Base-by-base conservation (phyloP, 495 filamentous ascomycete genomes). In the Podospora tetraspora region DNA sequence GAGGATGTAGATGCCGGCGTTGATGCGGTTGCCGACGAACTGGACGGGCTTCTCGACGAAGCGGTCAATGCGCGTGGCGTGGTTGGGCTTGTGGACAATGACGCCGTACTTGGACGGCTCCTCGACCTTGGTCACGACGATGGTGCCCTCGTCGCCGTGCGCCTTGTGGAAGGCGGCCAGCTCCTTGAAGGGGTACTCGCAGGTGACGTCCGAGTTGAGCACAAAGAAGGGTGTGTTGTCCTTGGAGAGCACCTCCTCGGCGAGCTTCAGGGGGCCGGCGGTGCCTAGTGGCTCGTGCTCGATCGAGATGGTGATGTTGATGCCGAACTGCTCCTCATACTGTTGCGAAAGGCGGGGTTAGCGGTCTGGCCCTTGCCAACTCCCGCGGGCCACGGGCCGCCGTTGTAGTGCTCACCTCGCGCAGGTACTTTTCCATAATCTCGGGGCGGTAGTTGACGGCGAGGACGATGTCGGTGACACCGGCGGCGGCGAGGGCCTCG, bases 31-130 rank as follows among this genome's bases (percentile, higher is more conserved):
- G 74, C 95, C 95, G 62, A 99, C 95, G 81, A 97, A 99, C 79
- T 99, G 92, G 73, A 98, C 94, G 52, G 95, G 95, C 84, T 99
- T 99, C 85, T 99, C 95, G 67, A 99, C 95, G 83, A 99, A 99
- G 68, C 95, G 92, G 82, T 99, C 95, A 80, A 99, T 98, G 74
- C 92, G 90, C 19, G 93, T 91, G 37, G 92, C 81, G 79, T 97
- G 92, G 82, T 87, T 90, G 64, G 94, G 94, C 84, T 97, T 96
- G 88, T 99, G 95, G 23, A 99, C 95, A 22, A 99, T 87, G 67
- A 99, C 95, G 87, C 95, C 95, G 79, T 98, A 99, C 82, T 99
- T 99, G 70, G 92, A 96, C 25, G 95, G 95, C 83, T 99, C 96
- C 79, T 99, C 95, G 10, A 99, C 95, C 84, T 99, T 99, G 74